Percentiles rank a stretch among this genome's conserved stretches.
These are phyloP conservation scores for Apophysomyces ossiformis DNA, from an alignment of 371 early-diverging fungal species.

Conservation along the genomic window DNA sequence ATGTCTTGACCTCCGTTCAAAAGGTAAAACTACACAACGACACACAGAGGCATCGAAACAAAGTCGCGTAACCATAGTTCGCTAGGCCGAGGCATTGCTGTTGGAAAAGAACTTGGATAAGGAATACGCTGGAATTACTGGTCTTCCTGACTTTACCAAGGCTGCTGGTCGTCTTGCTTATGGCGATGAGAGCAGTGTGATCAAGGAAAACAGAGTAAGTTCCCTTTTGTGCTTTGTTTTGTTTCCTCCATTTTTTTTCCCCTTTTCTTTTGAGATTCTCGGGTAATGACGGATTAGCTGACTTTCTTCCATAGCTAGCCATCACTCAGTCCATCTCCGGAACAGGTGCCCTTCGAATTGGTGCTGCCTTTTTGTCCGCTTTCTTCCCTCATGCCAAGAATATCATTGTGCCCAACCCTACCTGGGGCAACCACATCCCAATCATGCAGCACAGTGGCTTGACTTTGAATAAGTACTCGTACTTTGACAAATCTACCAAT, in stretches of 20 bases:
- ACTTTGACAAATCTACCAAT: slow-evolving; percentile 93
- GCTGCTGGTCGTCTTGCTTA: slow-evolving; percentile 89
- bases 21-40: slow-evolving; percentile 58
- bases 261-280: neutral
- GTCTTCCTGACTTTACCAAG: slow-evolving; percentile 83
- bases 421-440: slow-evolving; percentile 98
- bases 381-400: slow-evolving; percentile 88
- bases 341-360: slow-evolving; percentile 96
- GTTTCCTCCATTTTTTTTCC: neutral
- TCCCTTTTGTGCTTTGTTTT: neutral
- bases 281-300: slow-evolving; percentile 10
- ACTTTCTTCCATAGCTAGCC: slow-evolving; percentile 61
- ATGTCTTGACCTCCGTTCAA: slow-evolving; percentile 85
- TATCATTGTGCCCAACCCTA: slow-evolving; percentile 93
- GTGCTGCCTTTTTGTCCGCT: slow-evolving; percentile 86
- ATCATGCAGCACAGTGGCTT: slow-evolving; percentile 94
- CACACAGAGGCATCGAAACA: neutral
- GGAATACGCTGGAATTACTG: slow-evolving; percentile 97
- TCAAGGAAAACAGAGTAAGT: slow-evolving; percentile 76
- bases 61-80: slow-evolving; percentile 12
- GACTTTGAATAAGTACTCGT: slow-evolving; percentile 86
- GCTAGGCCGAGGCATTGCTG: slow-evolving; percentile 83
- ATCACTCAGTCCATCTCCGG: slow-evolving; percentile 96
- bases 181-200: slow-evolving; percentile 75
- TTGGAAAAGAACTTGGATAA: slow-evolving; percentile 78